phyloP scores from a whole-genome alignment of 2,329 filamentous ascomycete species.

The Diaporthe sp. region DNA sequence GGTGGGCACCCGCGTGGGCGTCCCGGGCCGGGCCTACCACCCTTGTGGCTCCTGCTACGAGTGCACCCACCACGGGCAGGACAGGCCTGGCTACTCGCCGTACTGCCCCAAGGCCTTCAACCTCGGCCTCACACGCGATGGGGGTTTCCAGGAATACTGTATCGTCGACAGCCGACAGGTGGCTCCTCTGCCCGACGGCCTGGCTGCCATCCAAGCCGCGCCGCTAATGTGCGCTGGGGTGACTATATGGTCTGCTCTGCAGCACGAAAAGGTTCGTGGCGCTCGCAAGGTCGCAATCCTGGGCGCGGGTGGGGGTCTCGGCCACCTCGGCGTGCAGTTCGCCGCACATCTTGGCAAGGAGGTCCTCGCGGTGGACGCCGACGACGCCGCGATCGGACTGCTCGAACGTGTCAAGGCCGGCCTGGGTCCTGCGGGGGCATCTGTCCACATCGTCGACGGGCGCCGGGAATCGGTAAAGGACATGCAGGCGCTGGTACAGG shows the following conservation, averaged over 20 bases:
- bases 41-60: conserved; percentile 18
- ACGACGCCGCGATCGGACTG: background rate
- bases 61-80: background rate
- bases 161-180: conserved; percentile 20
- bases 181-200: background rate
- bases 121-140: conserved; percentile 1
- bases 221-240: conserved; percentile 14
- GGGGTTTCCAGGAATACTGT: background rate
- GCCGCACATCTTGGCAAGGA: conserved; percentile 4
- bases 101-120: conserved; percentile 14
- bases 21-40: conserved; percentile 9
- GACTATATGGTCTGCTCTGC: conserved; percentile 8
- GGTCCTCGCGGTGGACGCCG: background rate
- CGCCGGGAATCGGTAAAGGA: background rate
- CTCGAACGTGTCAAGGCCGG: background rate
- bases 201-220: background rate
- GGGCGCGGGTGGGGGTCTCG: conserved; percentile 12
- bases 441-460: background rate
- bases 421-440: background rate
- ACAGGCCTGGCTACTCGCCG: background rate
- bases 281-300: background rate
- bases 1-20: background rate
- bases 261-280: background rate
- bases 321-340: conserved; percentile 9
- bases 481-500: background rate